Base-by-base conservation (phyloP, 345 rosid species). In the Firmiana major region DNA sequence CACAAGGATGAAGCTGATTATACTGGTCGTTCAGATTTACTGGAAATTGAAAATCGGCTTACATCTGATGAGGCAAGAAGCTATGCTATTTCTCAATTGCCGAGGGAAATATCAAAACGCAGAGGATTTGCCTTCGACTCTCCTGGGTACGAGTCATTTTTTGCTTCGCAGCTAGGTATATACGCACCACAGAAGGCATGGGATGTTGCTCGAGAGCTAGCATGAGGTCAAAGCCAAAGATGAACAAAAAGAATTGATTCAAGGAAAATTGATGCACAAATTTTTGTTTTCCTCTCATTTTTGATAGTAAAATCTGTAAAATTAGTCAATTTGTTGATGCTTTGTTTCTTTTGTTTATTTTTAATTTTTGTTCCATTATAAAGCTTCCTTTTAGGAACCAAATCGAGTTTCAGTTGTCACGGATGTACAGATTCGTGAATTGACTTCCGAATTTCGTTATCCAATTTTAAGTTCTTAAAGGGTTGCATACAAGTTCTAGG, bases 131-230 rank as follows among this genome's bases (percentile, higher is more conserved):
- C 99, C 9, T 97, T 97, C 5, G 99, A 94, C 79, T 97, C 99
- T 1, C 99, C 99, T 3, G 99, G 97, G 17, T 97, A 92, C 11
- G 99, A 97, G 82, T 97, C 98, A 34, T 97, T 97, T 85, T 97
- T 97, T 19, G 99, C 99, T 13, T 78, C 98, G 38, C 97, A 97
- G 81, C 78, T 88, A 9, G 99, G 99, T 62, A 65, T 93, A 5
- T 81, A 84, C 75, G 98, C 95, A n/a, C 98, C 98, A 1, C 98
- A 92, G 42, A 97, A 91, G 87, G 92, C 98, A 28, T 97, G 99
- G 98, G 99, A 97, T 87, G 99, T 97, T 60, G 96, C 93, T 22
- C 83, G 96, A 88, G 99, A 89, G 99, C 98, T 55, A 89, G 98
- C 82, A 84, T 88, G 93, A 88, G 77, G 83, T 79, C 94, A 19